These are phyloP conservation scores for Mycena capillaripes DNA, from an alignment of 768 basidiomycete genomes.

Conservation along the genomic window DNA sequence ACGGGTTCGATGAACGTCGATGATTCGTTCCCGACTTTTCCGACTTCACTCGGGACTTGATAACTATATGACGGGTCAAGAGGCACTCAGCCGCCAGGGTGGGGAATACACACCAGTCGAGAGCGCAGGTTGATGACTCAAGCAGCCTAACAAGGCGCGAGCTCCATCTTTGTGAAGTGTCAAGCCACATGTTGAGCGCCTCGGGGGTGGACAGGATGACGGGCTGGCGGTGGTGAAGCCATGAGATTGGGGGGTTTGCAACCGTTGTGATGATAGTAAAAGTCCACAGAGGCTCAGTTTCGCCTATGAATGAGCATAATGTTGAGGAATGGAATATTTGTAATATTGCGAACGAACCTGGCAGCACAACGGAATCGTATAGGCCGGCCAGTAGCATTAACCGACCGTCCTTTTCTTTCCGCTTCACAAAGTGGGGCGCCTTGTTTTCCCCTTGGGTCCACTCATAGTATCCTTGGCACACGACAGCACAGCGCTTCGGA, in stretches of 20 bases:
- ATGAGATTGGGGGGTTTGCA: conserved; percentile 76
- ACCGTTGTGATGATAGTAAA: conserved; percentile 93
- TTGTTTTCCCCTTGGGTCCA: conserved; percentile 91
- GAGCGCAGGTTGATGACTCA: conserved; percentile 60
- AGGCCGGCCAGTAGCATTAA: conserved; percentile 91
- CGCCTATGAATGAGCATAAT: too few species aligned
- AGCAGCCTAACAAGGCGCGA: conserved; percentile 71
- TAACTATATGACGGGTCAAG: conserved; percentile 71
- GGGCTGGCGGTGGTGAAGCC: conserved; percentile 92
- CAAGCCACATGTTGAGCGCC: conserved; percentile 83
- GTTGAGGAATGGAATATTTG: too few species aligned
- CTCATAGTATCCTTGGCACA: conserved; percentile 94
- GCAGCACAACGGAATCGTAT: conserved; percentile 80
- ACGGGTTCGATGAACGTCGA: conserved; percentile 87
- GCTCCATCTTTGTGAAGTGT: conserved; percentile 79
- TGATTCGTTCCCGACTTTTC: conserved; percentile 90
- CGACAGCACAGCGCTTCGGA: conserved; percentile 85
- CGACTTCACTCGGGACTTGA: conserved; percentile 90
- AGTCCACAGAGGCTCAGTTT: conserved; percentile 74
- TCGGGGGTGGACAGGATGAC: conserved; percentile 78
- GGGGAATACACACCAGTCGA: conserved; percentile 75
- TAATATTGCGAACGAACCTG: conserved; percentile 64
- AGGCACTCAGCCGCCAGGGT: background rate
- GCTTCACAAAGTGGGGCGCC: conserved; percentile 86
- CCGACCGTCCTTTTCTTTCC: conserved; percentile 67